Percentiles rank a stretch among this genome's conserved stretches.
phyloP scores from a whole-genome alignment of 768 basidiomycete genomes.

The Termitomyces sp. region DNA sequence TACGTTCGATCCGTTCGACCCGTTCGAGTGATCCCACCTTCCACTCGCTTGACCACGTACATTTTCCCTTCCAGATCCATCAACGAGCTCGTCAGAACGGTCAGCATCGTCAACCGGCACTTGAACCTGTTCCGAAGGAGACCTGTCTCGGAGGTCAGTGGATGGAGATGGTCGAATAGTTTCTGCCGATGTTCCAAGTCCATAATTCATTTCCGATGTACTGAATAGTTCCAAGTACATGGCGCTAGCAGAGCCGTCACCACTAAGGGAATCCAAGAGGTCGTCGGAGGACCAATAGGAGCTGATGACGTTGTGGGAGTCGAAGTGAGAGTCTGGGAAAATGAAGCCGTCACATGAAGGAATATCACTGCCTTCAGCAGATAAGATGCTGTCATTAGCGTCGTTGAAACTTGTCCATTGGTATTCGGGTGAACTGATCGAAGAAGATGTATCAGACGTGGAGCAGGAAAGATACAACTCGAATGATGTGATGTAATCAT shows the following conservation, averaged over 20 bases:
- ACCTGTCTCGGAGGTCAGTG: background rate
- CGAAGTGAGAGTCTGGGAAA: slow-evolving; percentile 14
- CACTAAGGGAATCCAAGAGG: slow-evolving; percentile 11
- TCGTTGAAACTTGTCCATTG: slow-evolving; percentile 11
- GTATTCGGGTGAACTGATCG: slow-evolving; percentile 21
- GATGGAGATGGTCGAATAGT: slow-evolving; percentile 30
- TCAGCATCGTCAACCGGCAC: slow-evolving; percentile 9
- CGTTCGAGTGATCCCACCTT: slow-evolving; percentile 7
- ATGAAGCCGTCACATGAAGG: slow-evolving; percentile 20
- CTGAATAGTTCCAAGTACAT: slow-evolving; percentile 11
- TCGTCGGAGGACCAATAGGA: slow-evolving; percentile 16
- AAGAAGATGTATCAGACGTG: slow-evolving; percentile 29
- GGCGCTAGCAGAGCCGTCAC: background rate
- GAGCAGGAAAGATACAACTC: slow-evolving; percentile 37
- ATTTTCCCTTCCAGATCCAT: slow-evolving; percentile 21
- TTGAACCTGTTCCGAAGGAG: background rate
- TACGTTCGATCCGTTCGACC: slow-evolving; percentile 12
- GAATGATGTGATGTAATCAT: slow-evolving; percentile 16
- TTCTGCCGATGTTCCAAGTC: slow-evolving; percentile 41
- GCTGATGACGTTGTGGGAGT: slow-evolving; percentile 15
- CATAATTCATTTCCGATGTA: slow-evolving; percentile 20
- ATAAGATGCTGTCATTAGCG: slow-evolving; percentile 15
- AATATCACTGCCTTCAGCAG: slow-evolving; percentile 21
- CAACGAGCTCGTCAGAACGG: slow-evolving; percentile 12
- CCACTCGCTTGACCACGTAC: slow-evolving; percentile 3